Percentiles rank a stretch among this genome's conserved stretches.
These are phyloP conservation scores for Neurospora sp. DNA, from an alignment of 495 filamentous ascomycete genomes.

Conservation along the genomic window DNA sequence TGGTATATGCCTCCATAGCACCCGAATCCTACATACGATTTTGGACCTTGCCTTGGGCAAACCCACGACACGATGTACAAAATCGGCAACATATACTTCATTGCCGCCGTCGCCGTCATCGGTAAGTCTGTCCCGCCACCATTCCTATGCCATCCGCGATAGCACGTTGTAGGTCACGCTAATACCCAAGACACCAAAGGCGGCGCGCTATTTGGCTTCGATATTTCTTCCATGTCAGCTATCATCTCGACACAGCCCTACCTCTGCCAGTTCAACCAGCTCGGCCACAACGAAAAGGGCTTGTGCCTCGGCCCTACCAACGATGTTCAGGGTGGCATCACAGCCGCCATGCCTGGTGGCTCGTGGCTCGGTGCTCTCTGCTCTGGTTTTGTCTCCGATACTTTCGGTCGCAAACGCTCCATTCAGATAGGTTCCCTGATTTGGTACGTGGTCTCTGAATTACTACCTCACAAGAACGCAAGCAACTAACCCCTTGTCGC, in stretches of 20 bases:
- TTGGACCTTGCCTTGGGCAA: neutral
- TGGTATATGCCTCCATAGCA: neutral
- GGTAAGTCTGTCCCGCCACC: conserved; percentile 19
- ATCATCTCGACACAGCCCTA: conserved; percentile 55
- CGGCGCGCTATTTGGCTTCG: conserved; percentile 74
- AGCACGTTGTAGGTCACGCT: neutral
- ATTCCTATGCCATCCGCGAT: neutral
- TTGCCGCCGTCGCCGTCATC: conserved; percentile 64
- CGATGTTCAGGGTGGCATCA: conserved; percentile 49
- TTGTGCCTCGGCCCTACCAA: conserved; percentile 40
- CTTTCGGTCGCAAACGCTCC: conserved; percentile 53
- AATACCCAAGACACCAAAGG: conserved; percentile 35
- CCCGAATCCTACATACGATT: neutral
- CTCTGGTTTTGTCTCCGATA: conserved; percentile 59
- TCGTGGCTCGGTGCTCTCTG: conserved; percentile 63
- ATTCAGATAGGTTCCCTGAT: conserved; percentile 56
- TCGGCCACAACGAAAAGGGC: conserved; percentile 23
- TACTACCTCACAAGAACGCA: neutral
- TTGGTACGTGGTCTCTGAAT: conserved; percentile 37
- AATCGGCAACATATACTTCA: conserved; percentile 63
- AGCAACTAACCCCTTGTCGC: neutral
- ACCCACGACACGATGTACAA: conserved; percentile 28
- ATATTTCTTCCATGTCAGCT: conserved; percentile 74
- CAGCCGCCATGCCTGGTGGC: conserved; percentile 62
- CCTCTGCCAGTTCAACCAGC: conserved; percentile 55